Evolutionary conservation across 2,329 filamentous ascomycete species (phyloP), one percentile per base, ranked within the genome.

Genomic region (Colletotrichum incanum): DNA sequence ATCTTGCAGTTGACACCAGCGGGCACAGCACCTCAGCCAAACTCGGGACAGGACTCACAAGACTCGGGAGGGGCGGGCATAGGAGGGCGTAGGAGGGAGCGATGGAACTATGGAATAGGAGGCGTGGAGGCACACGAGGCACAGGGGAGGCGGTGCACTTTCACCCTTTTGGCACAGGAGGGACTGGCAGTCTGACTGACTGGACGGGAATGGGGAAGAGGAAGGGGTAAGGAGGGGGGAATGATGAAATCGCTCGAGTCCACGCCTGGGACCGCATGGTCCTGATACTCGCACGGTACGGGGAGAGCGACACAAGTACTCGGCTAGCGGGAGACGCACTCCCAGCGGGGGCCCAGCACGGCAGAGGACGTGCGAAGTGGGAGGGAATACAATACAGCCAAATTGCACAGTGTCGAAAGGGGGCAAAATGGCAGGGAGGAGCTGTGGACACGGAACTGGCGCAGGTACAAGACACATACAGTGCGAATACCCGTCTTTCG

Each of bases 221-320:
- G 31, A 23, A 49, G 6, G 26, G 37, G 49, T n/a, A 47, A 16
- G 59, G 31, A 26, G 59, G 28, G n/a, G 18, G 49, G 41, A 31
- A 58, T 65, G 66, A 68, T 54, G 71, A 74, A 71, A 77, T 77
- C 77, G 73, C 60, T 28, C 66, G 60, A 63, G 34, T 37, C 47
- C 45, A 52, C 18, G 55, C 55, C 65, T 60, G 67, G 67, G 63
- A 43, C 31, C 28, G 67, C 68, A 64, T 34, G 37, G 69, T 54
- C 62, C 67, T 66, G 61, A 71, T 8, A 67, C 55, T 18, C 50
- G 61, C 67, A 73, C 67, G 69, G 67, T 73, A 71, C 50, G 61
- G 71, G 39, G 60, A 58, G 62, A 67, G 67, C 61, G 71, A 70
- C 47, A 47, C 67, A 62, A 34, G 71, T 73, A 58, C 45, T 50